Evolutionary conservation across 345 rosid species (phyloP).

Genomic region (Rubroshorea leprosula): DNA sequence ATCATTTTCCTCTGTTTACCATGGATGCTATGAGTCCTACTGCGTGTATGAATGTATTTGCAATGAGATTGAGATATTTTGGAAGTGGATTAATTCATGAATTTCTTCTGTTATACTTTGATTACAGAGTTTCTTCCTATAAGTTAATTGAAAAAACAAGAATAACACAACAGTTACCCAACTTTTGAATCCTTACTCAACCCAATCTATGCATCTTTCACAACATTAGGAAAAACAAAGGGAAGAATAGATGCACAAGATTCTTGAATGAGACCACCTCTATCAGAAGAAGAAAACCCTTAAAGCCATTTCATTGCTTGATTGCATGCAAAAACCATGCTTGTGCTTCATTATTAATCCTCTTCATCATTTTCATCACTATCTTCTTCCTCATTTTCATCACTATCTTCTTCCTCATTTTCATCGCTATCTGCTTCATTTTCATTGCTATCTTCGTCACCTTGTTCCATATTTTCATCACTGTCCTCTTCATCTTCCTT

Average conservation of each 20-base stretch:
- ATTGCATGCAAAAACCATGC: too few species aligned
- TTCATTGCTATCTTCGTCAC: constrained; percentile 17
- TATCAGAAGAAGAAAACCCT: background rate
- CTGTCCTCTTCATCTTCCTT: constrained; percentile 11
- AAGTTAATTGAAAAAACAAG: too few species aligned
- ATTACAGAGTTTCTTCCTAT: background rate
- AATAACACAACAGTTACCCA: background rate
- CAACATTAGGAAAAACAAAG: background rate
- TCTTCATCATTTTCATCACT: background rate
- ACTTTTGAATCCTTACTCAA: background rate
- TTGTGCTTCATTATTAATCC: background rate
- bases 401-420: constrained; percentile 14
- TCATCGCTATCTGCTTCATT: constrained; percentile 16
- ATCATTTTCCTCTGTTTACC: too few species aligned
- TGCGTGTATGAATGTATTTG: too few species aligned
- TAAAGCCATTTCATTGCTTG: background rate
- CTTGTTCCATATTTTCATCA: constrained; percentile 8
- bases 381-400: background rate
- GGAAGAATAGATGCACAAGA: background rate
- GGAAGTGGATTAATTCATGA: background rate
- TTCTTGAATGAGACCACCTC: background rate
- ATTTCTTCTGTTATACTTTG: background rate
- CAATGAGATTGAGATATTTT: background rate
- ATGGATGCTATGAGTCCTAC: too few species aligned
- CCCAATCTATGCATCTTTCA: background rate